Conservation (phyloP, 1,284 basidiomycete species). For the Leccinum pachyderme region DNA sequence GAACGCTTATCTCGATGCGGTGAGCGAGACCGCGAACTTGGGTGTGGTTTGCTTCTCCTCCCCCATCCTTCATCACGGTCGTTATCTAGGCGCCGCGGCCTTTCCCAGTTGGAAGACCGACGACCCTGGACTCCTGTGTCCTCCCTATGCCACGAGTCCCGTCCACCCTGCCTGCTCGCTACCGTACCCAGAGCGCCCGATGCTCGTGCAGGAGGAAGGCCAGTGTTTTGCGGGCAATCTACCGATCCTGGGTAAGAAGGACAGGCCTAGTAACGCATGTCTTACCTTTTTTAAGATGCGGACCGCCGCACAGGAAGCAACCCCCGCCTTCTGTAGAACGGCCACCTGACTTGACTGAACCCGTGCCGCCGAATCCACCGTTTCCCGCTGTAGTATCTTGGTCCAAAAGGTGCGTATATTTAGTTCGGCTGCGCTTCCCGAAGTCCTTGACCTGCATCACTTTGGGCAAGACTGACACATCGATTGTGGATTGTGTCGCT, state of each 20-base stretch:
- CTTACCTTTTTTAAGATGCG: conserved; percentile 84
- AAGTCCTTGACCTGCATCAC: conserved; percentile 98
- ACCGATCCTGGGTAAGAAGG: conserved; percentile 6
- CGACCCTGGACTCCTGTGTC: conserved; percentile 23
- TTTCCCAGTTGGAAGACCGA: conserved; percentile 27
- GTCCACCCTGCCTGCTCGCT: conserved; percentile 41
- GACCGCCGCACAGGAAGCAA: conserved; percentile 90
- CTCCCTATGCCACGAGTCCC: conserved; percentile 43
- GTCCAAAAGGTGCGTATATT: conserved; percentile 94
- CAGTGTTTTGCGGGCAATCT: conserved; percentile 78
- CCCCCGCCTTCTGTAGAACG: conserved; percentile 58
- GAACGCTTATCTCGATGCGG: conserved; percentile 33
- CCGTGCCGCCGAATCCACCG: conserved; percentile 71
- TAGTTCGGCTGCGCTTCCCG: conserved; percentile 88
- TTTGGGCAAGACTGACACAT: conserved; percentile 84
- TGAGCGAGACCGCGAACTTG: conserved; percentile 38
- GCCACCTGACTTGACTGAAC: conserved; percentile 54
- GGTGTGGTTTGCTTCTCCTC: conserved; percentile 24
- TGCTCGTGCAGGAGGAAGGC: conserved; percentile 41
- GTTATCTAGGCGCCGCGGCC: conserved; percentile 27
- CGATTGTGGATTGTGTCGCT: conserved; percentile 82
- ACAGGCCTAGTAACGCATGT: background rate
- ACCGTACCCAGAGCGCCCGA: conserved; percentile 50
- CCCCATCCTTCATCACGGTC: conserved; percentile 23
- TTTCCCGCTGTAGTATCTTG: conserved; percentile 80